Percentiles rank a stretch among this genome's conserved stretches.
Evolutionary conservation across 2,329 filamentous ascomycete genomes (phyloP).

Genomic region (Didymella arachidicola): DNA sequence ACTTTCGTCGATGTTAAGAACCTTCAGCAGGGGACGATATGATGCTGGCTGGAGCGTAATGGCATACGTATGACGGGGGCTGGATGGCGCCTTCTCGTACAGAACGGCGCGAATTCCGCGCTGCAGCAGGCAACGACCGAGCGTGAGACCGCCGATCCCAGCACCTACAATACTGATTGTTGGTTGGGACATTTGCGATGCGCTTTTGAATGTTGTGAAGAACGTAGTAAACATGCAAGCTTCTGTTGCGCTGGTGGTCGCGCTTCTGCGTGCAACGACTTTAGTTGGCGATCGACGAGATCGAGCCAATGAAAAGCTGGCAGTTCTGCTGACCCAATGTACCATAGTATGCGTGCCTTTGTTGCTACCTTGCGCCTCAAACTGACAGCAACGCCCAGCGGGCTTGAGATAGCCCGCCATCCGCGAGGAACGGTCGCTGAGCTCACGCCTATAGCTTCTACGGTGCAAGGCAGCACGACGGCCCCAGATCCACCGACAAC

Average conservation of each 20-base stretch:
- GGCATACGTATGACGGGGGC: constrained; percentile 47
- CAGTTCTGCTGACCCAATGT: background rate
- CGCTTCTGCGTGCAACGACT: constrained; percentile 5
- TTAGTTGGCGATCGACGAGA: constrained; percentile 7
- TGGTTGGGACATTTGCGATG: constrained; percentile 40
- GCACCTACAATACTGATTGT: constrained; percentile 52
- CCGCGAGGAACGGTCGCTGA: background rate
- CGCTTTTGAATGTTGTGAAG: background rate
- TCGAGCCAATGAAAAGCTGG: constrained; percentile 16
- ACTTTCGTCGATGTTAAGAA: constrained; percentile 43
- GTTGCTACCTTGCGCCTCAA: background rate
- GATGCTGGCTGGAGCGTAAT: constrained; percentile 50
- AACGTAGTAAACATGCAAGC: background rate
- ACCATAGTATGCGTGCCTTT: background rate
- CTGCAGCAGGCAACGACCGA: constrained; percentile 47
- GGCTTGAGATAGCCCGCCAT: background rate
- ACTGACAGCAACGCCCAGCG: background rate
- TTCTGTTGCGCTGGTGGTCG: background rate
- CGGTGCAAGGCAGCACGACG: background rate
- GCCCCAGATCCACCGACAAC: background rate
- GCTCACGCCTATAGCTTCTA: background rate
- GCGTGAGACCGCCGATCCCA: constrained; percentile 55
- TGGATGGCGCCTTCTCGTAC: constrained; percentile 43
- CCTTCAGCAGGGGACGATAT: constrained; percentile 44
- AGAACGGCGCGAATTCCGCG: constrained; percentile 43